Base-by-base conservation (phyloP, 2,329 filamentous ascomycete genomes). In the Phaeosphaeria sp. region DNA sequence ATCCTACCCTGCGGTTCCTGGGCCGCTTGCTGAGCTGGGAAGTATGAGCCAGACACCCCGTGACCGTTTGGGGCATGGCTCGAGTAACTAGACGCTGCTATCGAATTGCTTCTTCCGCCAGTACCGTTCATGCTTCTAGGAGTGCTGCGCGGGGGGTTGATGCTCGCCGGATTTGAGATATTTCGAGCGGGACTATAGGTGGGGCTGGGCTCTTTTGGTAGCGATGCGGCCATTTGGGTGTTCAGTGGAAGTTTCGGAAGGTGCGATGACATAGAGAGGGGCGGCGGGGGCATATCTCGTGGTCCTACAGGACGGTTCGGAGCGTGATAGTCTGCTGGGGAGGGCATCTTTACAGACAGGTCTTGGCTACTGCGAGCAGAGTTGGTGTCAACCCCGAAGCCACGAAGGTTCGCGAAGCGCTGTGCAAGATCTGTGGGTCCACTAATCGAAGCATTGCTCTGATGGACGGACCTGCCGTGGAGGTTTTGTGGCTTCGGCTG, bases 181-280 rank as follows among this genome's bases (percentile, higher is more conserved):
- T 91, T 91, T 33, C 90, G 84, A 1, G 89, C 89, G n/a, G 91
- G 91, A 66, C 88, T 92, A 70, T 93, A 93, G 3, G 91, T 91
- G 7, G 91, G 89, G 67, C 89, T 89, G 1, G 91, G 91, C 46
- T 89, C 78, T 72, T 90, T 90, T 11, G 90, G 90, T 69, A 92
- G 79, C 17, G 81, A 81, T 11, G 85, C 82, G 7, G 86, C 73
- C n/a, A 83, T 61, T n/a, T 76, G 73, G 24, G 80, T 85, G 47
- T 85, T 79, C 1, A 87, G 66, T 2, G 81, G 80, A 9, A 85
- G 71, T 50, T 80, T 81, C 1, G 80, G 78, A 44, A 81, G 80
- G 18, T 76, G 71, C 4, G 74, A 64, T 6, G 83, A 83, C 82
- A 87, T 87, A 11, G 82, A 79, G 57, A 86, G 80, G 21, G 86